Conservation (phyloP, 1,139 yeast species). For the Suhomyces yuchorum region DNA sequence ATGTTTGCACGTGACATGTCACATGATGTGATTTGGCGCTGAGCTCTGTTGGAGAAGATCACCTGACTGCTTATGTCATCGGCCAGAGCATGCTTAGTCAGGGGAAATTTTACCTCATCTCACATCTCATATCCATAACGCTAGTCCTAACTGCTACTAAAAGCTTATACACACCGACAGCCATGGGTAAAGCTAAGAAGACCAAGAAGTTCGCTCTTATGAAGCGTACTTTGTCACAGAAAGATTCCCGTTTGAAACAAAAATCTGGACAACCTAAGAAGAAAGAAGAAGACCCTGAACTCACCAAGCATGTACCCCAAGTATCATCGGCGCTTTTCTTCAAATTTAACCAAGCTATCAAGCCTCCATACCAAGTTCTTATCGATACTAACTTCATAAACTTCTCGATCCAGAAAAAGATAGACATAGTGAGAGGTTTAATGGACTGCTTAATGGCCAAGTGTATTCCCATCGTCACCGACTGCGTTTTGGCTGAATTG, state of each 20-base stretch:
- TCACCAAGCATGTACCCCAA: conserved; percentile 85
- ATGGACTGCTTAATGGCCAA: conserved; percentile 95
- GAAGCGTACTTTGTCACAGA: conserved; percentile 74
- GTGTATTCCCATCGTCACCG: conserved; percentile 93
- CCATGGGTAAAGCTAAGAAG: conserved; percentile 95
- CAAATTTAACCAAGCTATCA: conserved; percentile 90
- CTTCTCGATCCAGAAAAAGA: conserved; percentile 91
- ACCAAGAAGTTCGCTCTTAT: conserved; percentile 95
- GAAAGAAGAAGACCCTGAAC: conserved; percentile 69
- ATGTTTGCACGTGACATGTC: background rate
- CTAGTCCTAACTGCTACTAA: conserved; percentile 10
- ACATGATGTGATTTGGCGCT: background rate
- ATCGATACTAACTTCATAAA: conserved; percentile 96
- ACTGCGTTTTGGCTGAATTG: conserved; percentile 96
- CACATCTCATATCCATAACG: background rate
- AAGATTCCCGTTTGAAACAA: conserved; percentile 61
- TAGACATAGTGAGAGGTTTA: conserved; percentile 90
- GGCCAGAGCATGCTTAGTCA: conserved; percentile 3
- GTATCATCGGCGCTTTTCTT: conserved; percentile 94
- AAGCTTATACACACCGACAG: conserved; percentile 12
- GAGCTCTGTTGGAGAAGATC: too few species aligned
- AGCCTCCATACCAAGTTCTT: conserved; percentile 94
- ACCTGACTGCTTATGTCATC: conserved; percentile 9
- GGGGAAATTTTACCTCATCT: conserved; percentile 15
- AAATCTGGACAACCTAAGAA: conserved; percentile 26